Evolutionary conservation across 108 stramenopile species (phyloP), one percentile per base, ranked within the genome.

Genomic region (Nitzschia sp.): DNA sequence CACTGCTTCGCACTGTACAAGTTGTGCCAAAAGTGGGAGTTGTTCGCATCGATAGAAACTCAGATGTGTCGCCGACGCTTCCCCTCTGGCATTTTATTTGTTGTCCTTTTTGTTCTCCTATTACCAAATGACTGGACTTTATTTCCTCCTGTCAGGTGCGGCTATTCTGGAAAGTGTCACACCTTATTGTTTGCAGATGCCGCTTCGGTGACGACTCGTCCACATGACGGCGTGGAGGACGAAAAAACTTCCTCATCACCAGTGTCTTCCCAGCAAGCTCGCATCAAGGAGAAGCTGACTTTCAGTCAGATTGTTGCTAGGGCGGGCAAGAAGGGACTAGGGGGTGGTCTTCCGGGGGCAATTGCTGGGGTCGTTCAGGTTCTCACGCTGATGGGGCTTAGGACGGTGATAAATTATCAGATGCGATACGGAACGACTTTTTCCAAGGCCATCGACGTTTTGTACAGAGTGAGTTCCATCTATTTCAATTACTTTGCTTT

Each of bases 361-460:
- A 69, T 90, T 23, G 97, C 97, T 2, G 96, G 95, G 11, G 79
- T 83, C 6, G 60, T 97, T 0, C 96, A 98, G 72, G 96, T 97
- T 1, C n/a, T 90, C 2, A 58, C 83, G 1, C 58, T 92, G 53
- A 95, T 92, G 91, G 92, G 94, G 87, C 58, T 91, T 54, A 81
- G 98, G 6, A 99, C 98, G 17, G 80, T 95, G 31, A 92, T 94
- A 45, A 99, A 97, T 71, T 97, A 97, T 67, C 96, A 99, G 77
- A 95, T 78, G 54, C 81, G 97, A 21, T 97, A 98, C 68, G 98
- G 98, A 29, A 87, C 92, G 11, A 76, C 81, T 1, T 89, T 86
- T 55, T 38, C 46, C 11, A 86, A 93, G 32, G 84, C 90, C 13
- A 34, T 96, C 1, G 63, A 72, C 26, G 77, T 79, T 27, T 69